A percentile compares a stretch with the other conserved stretches of the same genome.
phyloP scores from a whole-genome alignment of 2,329 filamentous ascomycete genomes.

The Paecilomyces dactylethromorphus region DNA sequence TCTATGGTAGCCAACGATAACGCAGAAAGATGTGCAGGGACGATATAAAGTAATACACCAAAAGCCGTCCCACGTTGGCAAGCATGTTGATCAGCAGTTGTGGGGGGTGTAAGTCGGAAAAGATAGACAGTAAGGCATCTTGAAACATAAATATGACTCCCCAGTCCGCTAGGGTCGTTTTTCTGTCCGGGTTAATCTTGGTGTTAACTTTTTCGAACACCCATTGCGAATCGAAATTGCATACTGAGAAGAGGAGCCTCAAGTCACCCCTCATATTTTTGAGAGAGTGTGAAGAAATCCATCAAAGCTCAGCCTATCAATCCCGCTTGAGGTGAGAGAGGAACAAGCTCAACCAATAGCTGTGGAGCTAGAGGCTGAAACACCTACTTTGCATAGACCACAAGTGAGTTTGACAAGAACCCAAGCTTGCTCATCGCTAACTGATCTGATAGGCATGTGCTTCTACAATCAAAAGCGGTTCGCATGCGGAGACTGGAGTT shows the following conservation, averaged over 20 bases:
- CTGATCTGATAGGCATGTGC: constrained; percentile 61
- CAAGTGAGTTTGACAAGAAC: constrained; percentile 26
- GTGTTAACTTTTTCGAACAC: constrained; percentile 14
- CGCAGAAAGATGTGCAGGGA: constrained; percentile 18
- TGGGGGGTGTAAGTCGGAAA: constrained; percentile 14
- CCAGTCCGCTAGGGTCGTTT: constrained; percentile 20
- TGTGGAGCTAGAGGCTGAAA: constrained; percentile 25
- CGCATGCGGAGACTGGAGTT: constrained; percentile 85
- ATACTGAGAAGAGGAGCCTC: constrained; percentile 16
- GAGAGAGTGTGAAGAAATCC: constrained; percentile 2
- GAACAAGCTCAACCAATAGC: constrained; percentile 24
- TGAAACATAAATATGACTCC: constrained; percentile 36
- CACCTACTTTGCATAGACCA: constrained; percentile 17
- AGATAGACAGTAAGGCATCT: constrained; percentile 17
- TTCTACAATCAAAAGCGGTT: constrained; percentile 90
- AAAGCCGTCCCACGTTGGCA: constrained; percentile 24
- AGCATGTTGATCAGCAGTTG: constrained; percentile 24
- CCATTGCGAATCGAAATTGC: constrained; percentile 15
- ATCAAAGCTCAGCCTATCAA: constrained; percentile 28
- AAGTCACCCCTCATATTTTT: constrained; percentile 6
- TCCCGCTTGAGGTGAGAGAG: constrained; percentile 17
- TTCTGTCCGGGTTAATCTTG: constrained; percentile 27
- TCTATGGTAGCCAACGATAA: constrained; percentile 27
- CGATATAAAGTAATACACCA: constrained; percentile 24
- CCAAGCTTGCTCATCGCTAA: constrained; percentile 20